Evolutionary conservation across 2,329 filamentous ascomycete genomes (phyloP).

Genomic region (Orbilia brochopaga): DNA sequence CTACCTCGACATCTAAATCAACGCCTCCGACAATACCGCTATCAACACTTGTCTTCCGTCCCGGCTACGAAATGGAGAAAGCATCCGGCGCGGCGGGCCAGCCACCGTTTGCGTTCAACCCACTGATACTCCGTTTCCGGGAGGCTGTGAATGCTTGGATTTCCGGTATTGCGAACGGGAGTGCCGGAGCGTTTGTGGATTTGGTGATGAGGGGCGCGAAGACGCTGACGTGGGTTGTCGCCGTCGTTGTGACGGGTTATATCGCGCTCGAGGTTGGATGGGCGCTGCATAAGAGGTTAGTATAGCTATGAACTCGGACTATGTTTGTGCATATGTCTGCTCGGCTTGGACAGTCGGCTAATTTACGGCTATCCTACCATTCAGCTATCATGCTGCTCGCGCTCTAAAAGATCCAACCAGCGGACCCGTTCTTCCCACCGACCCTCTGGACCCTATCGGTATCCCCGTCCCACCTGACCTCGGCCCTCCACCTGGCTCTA

Average conservation of each 20-base stretch:
- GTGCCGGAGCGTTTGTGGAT: constrained; percentile 8
- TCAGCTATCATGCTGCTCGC: constrained; percentile 12
- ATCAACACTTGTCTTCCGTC: constrained; percentile 38
- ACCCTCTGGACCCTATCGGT: constrained; percentile 22
- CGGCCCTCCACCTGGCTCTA: background rate
- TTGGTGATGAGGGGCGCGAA: constrained; percentile 9
- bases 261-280: constrained; percentile 23
- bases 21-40: constrained; percentile 23
- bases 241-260: constrained; percentile 25
- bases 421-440: constrained; percentile 34
- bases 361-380: background rate
- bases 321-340: no score
- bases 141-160: constrained; percentile 13
- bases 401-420: constrained; percentile 1
- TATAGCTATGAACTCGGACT: no score
- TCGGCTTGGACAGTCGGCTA: no score
- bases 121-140: constrained; percentile 27
- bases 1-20: background rate
- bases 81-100: background rate
- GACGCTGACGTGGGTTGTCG: constrained; percentile 28
- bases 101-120: constrained; percentile 26
- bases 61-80: constrained; percentile 17
- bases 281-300: constrained; percentile 37
- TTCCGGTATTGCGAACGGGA: constrained; percentile 5
- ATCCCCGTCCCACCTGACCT: constrained; percentile 14